A percentile compares a stretch with the other conserved stretches of the same genome.
Evolutionary conservation across 2,329 filamentous ascomycete species (phyloP).

Genomic region (Xylariomycetidae sp.): DNA sequence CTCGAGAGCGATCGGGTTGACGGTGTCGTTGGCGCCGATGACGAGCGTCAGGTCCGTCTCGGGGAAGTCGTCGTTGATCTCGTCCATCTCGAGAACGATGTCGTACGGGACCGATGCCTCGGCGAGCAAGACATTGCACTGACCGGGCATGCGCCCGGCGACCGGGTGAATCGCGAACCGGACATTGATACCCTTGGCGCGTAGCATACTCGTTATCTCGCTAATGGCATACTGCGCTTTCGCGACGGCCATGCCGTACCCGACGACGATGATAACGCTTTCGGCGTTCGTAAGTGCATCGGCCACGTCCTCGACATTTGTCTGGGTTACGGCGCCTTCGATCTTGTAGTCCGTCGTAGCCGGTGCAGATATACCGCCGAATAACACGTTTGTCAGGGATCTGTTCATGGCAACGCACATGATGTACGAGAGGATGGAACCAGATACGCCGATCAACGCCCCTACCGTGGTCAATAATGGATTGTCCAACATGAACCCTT

Average conservation of each 20-base stretch:
- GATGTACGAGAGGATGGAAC: conserved; percentile 84
- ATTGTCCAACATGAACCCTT: conserved; percentile 90
- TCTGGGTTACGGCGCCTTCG: conserved; percentile 74
- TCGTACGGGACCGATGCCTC: conserved; percentile 88
- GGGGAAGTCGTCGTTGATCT: conserved; percentile 88
- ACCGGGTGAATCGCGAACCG: conserved; percentile 89
- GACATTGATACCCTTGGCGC: conserved; percentile 73
- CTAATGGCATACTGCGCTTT: conserved; percentile 90
- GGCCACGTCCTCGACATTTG: conserved; percentile 74
- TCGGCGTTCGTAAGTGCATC: conserved; percentile 72
- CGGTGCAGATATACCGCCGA: conserved; percentile 71
- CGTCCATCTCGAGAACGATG: conserved; percentile 91
- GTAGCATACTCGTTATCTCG: conserved; percentile 70
- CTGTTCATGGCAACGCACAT: conserved; percentile 90
- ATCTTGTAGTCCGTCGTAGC: conserved; percentile 65
- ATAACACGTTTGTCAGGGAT: conserved; percentile 82
- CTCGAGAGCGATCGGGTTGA: conserved; percentile 85
- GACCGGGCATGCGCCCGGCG: conserved; percentile 86
- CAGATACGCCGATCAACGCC: conserved; percentile 81
- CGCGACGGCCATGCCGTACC: conserved; percentile 91
- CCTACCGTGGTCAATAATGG: conserved; percentile 80
- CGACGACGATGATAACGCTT: conserved; percentile 83
- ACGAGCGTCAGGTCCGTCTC: conserved; percentile 85
- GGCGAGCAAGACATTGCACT: conserved; percentile 86
- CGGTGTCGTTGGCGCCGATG: conserved; percentile 89